These are phyloP conservation scores for Cryptococcus maquisensis DNA, from an alignment of 1,284 basidiomycete genomes.

Conservation along the genomic window DNA sequence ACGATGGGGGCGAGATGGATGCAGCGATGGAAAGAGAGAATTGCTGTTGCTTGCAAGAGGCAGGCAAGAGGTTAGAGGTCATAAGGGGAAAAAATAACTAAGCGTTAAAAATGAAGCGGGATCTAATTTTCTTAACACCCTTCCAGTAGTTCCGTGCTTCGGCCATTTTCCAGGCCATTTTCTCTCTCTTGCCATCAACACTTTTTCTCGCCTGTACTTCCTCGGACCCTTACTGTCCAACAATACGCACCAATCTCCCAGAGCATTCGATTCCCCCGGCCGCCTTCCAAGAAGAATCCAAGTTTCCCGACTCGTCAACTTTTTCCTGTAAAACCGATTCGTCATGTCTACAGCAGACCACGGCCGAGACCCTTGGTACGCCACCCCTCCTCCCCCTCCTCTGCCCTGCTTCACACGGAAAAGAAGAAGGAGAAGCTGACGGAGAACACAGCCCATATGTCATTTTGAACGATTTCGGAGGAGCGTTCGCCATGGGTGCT, in stretches of 20 bases:
- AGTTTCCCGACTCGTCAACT: neutral
- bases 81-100: neutral
- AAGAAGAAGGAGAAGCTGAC: neutral
- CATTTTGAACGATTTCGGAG: slow-evolving; percentile 96
- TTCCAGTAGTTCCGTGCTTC: neutral
- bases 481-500: slow-evolving; percentile 62
- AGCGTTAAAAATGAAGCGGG: neutral
- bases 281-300: neutral
- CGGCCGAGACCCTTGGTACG: slow-evolving; percentile 84
- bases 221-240: neutral
- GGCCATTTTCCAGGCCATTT: too few relatives aligned
- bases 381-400: slow-evolving; percentile 5
- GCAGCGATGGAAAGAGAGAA: neutral
- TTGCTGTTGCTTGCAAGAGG: neutral
- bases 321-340: neutral
- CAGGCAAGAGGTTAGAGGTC: too few relatives aligned
- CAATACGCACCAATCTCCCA: too few relatives aligned
- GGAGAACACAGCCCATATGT: slow-evolving; percentile 79
- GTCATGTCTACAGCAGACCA: slow-evolving; percentile 57
- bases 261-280: too few relatives aligned
- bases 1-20: neutral
- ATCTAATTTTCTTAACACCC: neutral
- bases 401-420: neutral
- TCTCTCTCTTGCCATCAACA: neutral
- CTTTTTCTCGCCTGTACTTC: neutral